phyloP scores from a whole-genome alignment of 441 rosid genomes.

The Macaranga tanarius region DNA sequence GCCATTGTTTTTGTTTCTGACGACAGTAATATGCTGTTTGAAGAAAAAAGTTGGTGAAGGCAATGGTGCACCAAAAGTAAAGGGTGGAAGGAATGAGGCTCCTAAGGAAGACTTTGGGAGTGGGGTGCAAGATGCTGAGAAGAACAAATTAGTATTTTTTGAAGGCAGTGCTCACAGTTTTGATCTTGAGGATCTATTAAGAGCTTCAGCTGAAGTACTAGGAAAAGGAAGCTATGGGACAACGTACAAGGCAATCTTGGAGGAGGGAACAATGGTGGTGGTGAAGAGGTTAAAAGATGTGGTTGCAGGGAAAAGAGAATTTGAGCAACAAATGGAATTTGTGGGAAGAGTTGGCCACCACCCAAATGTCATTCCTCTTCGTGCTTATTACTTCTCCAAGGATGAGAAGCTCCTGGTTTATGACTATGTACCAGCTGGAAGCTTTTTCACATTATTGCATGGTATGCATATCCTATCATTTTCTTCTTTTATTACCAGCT shows the following conservation, averaged over 20 bases:
- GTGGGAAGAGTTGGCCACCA: conserved; percentile 67
- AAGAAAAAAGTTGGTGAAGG: conserved; percentile 33
- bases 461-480: conserved; percentile 39
- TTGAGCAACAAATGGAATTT: conserved; percentile 90
- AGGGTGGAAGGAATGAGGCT: conserved; percentile 54
- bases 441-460: conserved; percentile 66
- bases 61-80: conserved; percentile 41
- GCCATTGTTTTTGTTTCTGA: conserved; percentile 46
- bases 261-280: conserved; percentile 73
- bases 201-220: conserved; percentile 93
- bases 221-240: conserved; percentile 89
- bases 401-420: conserved; percentile 95
- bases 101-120: conserved; percentile 58
- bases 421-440: conserved; percentile 62
- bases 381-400: conserved; percentile 89
- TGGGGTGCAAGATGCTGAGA: conserved; percentile 54
- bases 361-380: conserved; percentile 68
- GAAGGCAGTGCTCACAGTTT: conserved; percentile 67
- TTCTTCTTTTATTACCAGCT: background rate
- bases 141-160: conserved; percentile 70
- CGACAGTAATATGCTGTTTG: conserved; percentile 51
- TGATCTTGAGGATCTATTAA: conserved; percentile 77
- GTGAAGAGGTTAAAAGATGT: conserved; percentile 89
- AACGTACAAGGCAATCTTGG: conserved; percentile 77
- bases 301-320: conserved; percentile 65